Conservation (phyloP, 208 protist genomes). For the Wallacemonas sp. region DNA sequence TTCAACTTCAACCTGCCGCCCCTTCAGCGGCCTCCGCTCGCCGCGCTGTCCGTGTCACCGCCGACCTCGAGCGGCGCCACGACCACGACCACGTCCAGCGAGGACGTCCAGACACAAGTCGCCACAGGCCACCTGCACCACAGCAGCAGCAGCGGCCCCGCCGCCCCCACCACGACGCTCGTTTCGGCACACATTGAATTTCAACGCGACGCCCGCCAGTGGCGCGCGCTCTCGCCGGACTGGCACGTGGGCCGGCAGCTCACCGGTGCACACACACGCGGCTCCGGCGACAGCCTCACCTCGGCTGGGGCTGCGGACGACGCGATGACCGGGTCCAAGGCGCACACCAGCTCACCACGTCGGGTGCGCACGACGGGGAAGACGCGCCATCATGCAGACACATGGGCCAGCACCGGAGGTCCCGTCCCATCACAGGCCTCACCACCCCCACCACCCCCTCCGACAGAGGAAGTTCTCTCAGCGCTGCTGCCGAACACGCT, state of each 20-base stretch:
- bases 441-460: neutral
- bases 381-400: too few relatives aligned
- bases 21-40: neutral
- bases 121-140: neutral
- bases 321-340: too few relatives aligned
- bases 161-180: neutral
- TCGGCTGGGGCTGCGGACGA: neutral
- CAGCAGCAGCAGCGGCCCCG: too few relatives aligned
- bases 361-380: too few relatives aligned
- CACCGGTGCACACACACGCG: too few relatives aligned
- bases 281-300: too few relatives aligned
- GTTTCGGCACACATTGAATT: neutral
- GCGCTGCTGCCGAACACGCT: slow-evolving; percentile 20
- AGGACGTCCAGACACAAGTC: neutral
- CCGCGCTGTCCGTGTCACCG: neutral
- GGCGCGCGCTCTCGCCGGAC: neutral
- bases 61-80: neutral
- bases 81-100: neutral
- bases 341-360: too few relatives aligned
- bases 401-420: neutral
- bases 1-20: slow-evolving; percentile 3
- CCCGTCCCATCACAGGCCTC: neutral
- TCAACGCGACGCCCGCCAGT: neutral
- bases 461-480: too few relatives aligned
- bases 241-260: neutral